Evolutionary conservation across 2,329 filamentous ascomycete genomes (phyloP), one percentile per base, ranked within the genome.

Genomic region (Hymenoscyphus repandus): DNA sequence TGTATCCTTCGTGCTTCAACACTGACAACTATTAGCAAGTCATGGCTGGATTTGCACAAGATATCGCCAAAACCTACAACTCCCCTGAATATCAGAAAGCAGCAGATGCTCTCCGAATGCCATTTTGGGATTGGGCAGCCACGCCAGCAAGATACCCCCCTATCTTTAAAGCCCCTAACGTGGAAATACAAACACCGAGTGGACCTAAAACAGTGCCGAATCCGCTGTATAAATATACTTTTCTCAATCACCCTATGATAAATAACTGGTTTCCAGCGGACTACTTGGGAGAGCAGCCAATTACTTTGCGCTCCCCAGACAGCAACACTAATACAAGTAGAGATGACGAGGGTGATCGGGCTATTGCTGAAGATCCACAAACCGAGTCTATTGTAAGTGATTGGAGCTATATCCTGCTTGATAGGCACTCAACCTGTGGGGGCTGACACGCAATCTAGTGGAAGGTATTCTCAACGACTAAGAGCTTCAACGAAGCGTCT

Each of bases 211-310:
- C 27, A 46, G 49, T 78, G 27, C 63, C 66, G 33, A 82, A 81
- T 59, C 78, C 78, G 5, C 64, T 82, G 1, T 70, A 71, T 57
- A 72, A 69, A 49, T 82, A 73, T 63, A 64, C 54, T 2, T 80
- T 77, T 63, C 74, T 72, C 11, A 42, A 34, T 13, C 27, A 36
- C 18, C 52, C 52, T 58, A 59, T 37, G 65, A 63, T 18, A 70
- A 66, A 10, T 54, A 71, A 22, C 60, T 64, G 32, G 66, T 68
- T 36, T 59, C 52, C 48, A 58, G 13, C 6, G 7, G 33, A 38
- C 27, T 33, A 5, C 15, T 34, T 33, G 6, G 22, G 7, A n/a
- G 30, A 1, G n/a, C 42, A 45, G 20, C 12, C 2, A 17, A 17
- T 13, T 15, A 36, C 43, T 45, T 18, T 45, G 9, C 12, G 43